These are phyloP conservation scores for Trametes hirsuta DNA, from an alignment of 1,284 basidiomycete species.

Conservation along the genomic window DNA sequence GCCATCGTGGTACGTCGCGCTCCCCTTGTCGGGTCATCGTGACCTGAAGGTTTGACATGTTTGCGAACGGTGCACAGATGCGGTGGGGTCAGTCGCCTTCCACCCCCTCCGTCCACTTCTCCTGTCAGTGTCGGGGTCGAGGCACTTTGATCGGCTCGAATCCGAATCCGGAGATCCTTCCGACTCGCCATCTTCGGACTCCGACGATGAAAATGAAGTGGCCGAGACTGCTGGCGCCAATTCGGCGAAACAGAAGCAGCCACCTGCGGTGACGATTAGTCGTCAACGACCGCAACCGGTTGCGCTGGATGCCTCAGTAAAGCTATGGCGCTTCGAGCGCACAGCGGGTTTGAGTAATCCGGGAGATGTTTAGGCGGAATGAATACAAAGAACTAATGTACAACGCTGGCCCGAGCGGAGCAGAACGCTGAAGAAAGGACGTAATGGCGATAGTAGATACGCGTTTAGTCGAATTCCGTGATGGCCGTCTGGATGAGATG, in stretches of 20 bases:
- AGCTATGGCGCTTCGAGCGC: constrained; percentile 24
- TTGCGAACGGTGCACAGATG: constrained; percentile 43
- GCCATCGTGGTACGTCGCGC: constrained; percentile 20
- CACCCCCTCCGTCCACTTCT: constrained; percentile 58
- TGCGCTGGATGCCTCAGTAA: constrained; percentile 25
- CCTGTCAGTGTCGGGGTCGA: constrained; percentile 67
- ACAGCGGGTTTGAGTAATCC: neutral
- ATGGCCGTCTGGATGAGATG: constrained; percentile 21
- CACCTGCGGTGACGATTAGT: constrained; percentile 10
- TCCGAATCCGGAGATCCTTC: neutral
- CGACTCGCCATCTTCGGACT: constrained; percentile 14
- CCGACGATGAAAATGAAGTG: constrained; percentile 13
- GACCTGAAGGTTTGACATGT: constrained; percentile 4
- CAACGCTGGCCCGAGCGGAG: neutral
- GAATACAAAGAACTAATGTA: constrained; percentile 2
- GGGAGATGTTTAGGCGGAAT: neutral
- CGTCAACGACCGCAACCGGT: constrained; percentile 22
- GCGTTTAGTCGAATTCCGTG: constrained; percentile 19
- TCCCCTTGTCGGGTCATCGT: neutral
- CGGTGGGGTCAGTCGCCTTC: constrained; percentile 64
- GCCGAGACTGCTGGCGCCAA: neutral
- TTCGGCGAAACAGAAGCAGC: neutral
- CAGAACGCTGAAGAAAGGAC: neutral
- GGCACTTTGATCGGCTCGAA: constrained; percentile 50
- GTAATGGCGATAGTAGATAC: neutral